Evolutionary conservation across 768 basidiomycete genomes (phyloP), one percentile per base, ranked within the genome.

Genomic region (Xerocomus spinulosus): DNA sequence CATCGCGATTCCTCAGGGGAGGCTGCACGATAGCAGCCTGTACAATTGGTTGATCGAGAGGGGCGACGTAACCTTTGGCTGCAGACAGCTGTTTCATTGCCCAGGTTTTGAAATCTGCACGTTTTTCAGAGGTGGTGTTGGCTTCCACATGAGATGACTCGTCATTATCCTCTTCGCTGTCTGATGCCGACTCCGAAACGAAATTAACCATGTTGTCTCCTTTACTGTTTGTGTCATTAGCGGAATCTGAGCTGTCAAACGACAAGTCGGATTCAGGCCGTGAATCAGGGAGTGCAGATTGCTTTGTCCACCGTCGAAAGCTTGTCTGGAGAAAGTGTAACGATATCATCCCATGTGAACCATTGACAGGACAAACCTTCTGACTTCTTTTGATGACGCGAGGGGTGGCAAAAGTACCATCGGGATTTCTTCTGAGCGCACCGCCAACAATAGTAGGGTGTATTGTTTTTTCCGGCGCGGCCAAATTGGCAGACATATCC

Each of bases 31-130:
- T 28, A 21, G 23, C 13, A 17, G 48, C 30, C 17, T 23, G 17
- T 52, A 45, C 49, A 49, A 44, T 23, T 55, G 45, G 38, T 53
- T 55, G 45, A 38, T 53, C 42, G 23, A 51, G n/a, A 3, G 55
- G 49, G 3, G 42, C 40, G 9, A 56, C 41, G 38, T 77, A 72
- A 33, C 63, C 65, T 55, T 79, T 80, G 17, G 68, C 76, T 4
- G 55, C 60, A 42, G 73, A 81, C 43, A 89, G 74, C 61, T 96
- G 92, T 46, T 85, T 79, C 51, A 83, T 61, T 0, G 93, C 94
- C 94, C 94, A 96, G 33, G 83, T 75, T 63, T 96, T 96, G 78
- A 96, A 97, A 7, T 80, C 78, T 4, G 70, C 57, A 24, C 63
- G 81, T 56, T 69, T 74, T 42, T 55, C 64, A 14, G 58, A 56